A percentile compares a stretch with the other conserved stretches of the same genome.
Conservation (phyloP, 768 basidiomycete species). For the Naematelia aurantialba region DNA sequence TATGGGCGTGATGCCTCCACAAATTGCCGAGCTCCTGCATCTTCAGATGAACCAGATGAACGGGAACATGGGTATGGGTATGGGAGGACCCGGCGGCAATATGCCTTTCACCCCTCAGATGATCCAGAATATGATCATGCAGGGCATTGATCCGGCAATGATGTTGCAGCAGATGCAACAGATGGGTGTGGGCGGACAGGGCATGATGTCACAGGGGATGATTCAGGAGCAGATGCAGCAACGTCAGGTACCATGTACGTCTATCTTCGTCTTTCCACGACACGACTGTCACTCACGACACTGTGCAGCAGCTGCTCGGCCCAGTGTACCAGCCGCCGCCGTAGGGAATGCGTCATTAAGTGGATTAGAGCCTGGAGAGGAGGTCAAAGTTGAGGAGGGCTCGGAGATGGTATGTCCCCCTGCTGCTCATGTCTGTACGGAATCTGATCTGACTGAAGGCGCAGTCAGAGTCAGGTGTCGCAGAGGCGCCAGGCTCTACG, state of each 20-base stretch:
- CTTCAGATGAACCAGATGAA: slow-evolving; percentile 18
- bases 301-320: too few relatives aligned
- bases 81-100: slow-evolving; percentile 53
- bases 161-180: slow-evolving; percentile 52
- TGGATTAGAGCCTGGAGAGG: background rate
- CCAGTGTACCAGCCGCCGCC: background rate
- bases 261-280: background rate
- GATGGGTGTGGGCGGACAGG: slow-evolving; percentile 67
- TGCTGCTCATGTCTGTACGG: background rate
- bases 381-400: slow-evolving; percentile 2
- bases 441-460: background rate
- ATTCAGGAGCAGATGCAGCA: slow-evolving; percentile 49
- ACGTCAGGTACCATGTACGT: background rate
- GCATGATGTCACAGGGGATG: slow-evolving; percentile 57
- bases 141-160: slow-evolving; percentile 56
- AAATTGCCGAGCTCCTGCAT: slow-evolving; percentile 26
- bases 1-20: slow-evolving; percentile 16
- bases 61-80: slow-evolving; percentile 68
- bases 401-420: background rate
- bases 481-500: slow-evolving; percentile 5
- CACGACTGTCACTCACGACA: slow-evolving; percentile 1
- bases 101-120: slow-evolving; percentile 65
- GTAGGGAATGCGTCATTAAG: background rate
- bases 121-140: slow-evolving; percentile 56
- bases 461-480: background rate